Conservation (phyloP, 2,329 filamentous ascomycete genomes). For the Cryoendolithus antarcticus region DNA sequence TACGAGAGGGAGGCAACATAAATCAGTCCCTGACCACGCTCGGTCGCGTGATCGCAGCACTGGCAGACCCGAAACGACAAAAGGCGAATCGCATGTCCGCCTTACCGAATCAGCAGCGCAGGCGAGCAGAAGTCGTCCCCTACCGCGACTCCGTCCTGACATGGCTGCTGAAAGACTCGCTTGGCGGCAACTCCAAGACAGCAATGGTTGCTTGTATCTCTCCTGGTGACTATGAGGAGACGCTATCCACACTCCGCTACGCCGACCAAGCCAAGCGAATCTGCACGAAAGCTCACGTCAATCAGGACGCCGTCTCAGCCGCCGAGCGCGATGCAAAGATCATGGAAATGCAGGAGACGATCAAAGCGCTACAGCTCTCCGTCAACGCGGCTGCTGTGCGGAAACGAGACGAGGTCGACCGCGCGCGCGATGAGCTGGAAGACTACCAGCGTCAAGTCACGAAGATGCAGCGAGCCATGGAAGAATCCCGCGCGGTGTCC, state of each 20-base stretch:
- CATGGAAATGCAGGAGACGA: conserved; percentile 86
- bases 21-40: conserved; percentile 97
- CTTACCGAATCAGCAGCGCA: conserved; percentile 35
- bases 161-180: conserved; percentile 86
- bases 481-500: conserved; percentile 77
- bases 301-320: conserved; percentile 85
- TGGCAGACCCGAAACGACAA: conserved; percentile 54
- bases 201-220: conserved; percentile 98
- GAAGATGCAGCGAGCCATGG: conserved; percentile 89
- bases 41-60: conserved; percentile 85
- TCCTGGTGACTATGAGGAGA: conserved; percentile 93
- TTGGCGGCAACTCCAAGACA: conserved; percentile 95
- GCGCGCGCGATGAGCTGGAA: conserved; percentile 73
- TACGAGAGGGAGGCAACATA: conserved; percentile 94
- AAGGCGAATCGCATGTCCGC: conserved; percentile 30
- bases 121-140: conserved; percentile 51
- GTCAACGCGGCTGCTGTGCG: conserved; percentile 45
- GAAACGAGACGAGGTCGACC: conserved; percentile 60
- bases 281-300: conserved; percentile 84
- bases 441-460: conserved; percentile 88
- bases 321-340: conserved; percentile 94
- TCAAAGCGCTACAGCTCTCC: conserved; percentile 69
- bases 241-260: conserved; percentile 87
- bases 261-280: conserved; percentile 97
- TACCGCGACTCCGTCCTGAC: conserved; percentile 80